Conservation (phyloP, 129 eudicot species). For the Lactuca sativa region DNA sequence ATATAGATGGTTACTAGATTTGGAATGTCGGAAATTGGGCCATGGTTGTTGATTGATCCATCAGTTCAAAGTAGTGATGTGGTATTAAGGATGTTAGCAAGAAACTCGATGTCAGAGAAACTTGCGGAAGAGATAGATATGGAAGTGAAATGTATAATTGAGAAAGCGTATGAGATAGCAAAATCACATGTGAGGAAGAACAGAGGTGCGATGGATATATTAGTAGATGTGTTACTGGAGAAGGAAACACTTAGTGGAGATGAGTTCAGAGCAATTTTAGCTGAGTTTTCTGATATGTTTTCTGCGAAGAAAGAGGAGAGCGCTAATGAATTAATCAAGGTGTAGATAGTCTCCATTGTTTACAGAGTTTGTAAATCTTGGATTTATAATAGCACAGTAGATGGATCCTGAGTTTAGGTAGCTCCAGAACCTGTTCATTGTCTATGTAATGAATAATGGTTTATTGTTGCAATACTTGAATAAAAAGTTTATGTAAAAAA, state of each 20-base stretch:
- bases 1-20: constrained; percentile 76
- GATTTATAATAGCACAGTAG: neutral
- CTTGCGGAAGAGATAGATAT: constrained; percentile 80
- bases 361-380: constrained; percentile 1
- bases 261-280: constrained; percentile 65
- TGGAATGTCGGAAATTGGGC: constrained; percentile 92
- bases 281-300: constrained; percentile 46
- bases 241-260: constrained; percentile 79
- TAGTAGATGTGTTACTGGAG: constrained; percentile 72
- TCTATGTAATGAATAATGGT: neutral
- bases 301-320: constrained; percentile 17
- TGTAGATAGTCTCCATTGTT: constrained; percentile 28
- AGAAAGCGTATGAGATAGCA: constrained; percentile 68
- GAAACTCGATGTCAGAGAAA: constrained; percentile 83
- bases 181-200: constrained; percentile 58
- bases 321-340: constrained; percentile 47
- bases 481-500: too few species aligned
- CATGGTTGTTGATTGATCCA: constrained; percentile 80
- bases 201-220: constrained; percentile 68
- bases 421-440: too few species aligned
- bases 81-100: constrained; percentile 73
- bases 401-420: too few species aligned
- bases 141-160: constrained; percentile 51
- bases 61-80: constrained; percentile 57
- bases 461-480: too few species aligned